These are phyloP conservation scores for Scolecobasidium constrictum DNA, from an alignment of 2,329 filamentous ascomycete species.

Conservation along the genomic window DNA sequence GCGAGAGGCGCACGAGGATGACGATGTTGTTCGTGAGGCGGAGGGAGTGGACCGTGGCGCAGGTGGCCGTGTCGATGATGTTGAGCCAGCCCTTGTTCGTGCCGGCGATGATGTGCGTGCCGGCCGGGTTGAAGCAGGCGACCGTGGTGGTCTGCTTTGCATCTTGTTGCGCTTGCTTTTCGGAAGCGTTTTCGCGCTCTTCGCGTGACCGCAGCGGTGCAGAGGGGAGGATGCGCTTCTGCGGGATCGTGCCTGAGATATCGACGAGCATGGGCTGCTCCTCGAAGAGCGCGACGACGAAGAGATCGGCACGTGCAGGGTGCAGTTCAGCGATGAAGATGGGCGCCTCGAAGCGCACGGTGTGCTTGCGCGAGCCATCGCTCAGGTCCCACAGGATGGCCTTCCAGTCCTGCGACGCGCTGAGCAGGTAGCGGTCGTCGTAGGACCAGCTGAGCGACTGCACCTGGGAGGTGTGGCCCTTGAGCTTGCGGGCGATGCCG, in stretches of 20 bases:
- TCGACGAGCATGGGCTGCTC: constrained; percentile 86
- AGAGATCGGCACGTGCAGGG: constrained; percentile 74
- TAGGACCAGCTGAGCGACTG: constrained; percentile 82
- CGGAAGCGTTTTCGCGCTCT: constrained; percentile 60
- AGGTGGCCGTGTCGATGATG: constrained; percentile 75
- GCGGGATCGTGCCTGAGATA: constrained; percentile 54
- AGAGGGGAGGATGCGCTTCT: constrained; percentile 70
- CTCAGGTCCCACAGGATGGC: constrained; percentile 90
- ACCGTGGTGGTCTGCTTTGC: constrained; percentile 92
- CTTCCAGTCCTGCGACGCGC: constrained; percentile 92
- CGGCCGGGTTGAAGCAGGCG: constrained; percentile 74
- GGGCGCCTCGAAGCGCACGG: constrained; percentile 82
- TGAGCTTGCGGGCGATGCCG: constrained; percentile 86
- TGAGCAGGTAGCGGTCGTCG: constrained; percentile 82
- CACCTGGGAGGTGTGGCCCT: constrained; percentile 87
- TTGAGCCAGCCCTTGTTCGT: constrained; percentile 96
- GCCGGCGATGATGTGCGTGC: constrained; percentile 81
- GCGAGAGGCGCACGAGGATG: constrained; percentile 73
- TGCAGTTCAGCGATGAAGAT: constrained; percentile 95
- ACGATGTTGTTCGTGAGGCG: constrained; percentile 82
- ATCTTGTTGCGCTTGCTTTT: constrained; percentile 84
- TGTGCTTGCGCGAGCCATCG: constrained; percentile 60
- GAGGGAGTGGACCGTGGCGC: constrained; percentile 77
- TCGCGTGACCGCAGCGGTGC: constrained; percentile 63
- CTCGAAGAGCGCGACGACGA: constrained; percentile 88